Percentiles rank a stretch among this genome's conserved stretches.
These are phyloP conservation scores for Trametes gibbosa DNA, from an alignment of 768 basidiomycete species.

Conservation along the genomic window DNA sequence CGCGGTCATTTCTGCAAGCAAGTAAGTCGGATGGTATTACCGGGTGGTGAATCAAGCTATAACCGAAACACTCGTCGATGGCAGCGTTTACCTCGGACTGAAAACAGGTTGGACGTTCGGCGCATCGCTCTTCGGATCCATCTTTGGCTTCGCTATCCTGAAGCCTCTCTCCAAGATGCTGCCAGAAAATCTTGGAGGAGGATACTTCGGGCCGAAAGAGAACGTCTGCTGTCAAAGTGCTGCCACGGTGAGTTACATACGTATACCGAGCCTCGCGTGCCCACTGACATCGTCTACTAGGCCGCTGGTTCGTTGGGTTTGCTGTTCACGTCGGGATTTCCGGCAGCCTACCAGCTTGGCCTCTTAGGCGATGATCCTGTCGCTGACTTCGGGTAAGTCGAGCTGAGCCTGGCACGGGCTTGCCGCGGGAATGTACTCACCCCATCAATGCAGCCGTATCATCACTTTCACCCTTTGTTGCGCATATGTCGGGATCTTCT, in stretches of 20 bases:
- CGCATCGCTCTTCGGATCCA: slow-evolving; percentile 23
- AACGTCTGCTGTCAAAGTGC: slow-evolving; percentile 25
- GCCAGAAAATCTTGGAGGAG: slow-evolving; percentile 19
- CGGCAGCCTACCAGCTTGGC: slow-evolving; percentile 23
- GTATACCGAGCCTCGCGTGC: too few species aligned
- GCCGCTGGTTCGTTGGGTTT: slow-evolving; percentile 24
- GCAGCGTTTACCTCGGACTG: slow-evolving; percentile 21
- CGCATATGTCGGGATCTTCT: slow-evolving; percentile 26
- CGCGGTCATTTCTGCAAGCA: slow-evolving; percentile 24
- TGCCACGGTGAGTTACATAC: slow-evolving; percentile 12
- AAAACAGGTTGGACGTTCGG: slow-evolving; percentile 26
- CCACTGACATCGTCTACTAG: not conserved
- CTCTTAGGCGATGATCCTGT: slow-evolving; percentile 16
- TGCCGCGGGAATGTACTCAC: not conserved
- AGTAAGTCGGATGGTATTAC: not conserved
- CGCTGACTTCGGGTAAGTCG: slow-evolving; percentile 19
- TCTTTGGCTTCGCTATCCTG: slow-evolving; percentile 25
- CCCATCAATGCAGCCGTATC: slow-evolving; percentile 8
- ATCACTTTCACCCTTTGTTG: slow-evolving; percentile 25
- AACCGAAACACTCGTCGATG: not conserved
- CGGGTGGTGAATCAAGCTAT: not conserved
- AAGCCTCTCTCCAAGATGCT: slow-evolving; percentile 20
- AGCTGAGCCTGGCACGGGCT: too few species aligned
- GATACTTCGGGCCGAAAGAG: slow-evolving; percentile 25
- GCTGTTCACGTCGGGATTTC: slow-evolving; percentile 24